Conservation (phyloP, 768 basidiomycete species). For the Leccinum disarticulatum region DNA sequence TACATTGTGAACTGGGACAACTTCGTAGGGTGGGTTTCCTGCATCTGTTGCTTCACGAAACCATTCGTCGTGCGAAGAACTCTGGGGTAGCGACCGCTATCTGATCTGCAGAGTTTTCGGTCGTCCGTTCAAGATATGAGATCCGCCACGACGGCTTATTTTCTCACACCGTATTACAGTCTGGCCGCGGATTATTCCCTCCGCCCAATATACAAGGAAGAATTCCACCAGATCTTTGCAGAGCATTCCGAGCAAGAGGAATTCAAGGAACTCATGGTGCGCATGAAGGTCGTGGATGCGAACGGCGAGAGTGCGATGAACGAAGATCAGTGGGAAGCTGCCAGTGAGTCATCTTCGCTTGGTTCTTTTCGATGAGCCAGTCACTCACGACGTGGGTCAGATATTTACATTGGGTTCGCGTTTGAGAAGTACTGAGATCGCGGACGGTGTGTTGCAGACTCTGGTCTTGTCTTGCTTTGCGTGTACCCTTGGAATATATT, state of each 20-base stretch:
- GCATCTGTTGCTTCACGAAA: background rate
- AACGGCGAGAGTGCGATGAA: conserved; percentile 91
- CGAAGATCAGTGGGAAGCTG: conserved; percentile 96
- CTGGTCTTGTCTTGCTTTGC: conserved; percentile 4
- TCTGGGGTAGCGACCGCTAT: background rate
- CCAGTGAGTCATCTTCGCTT: conserved; percentile 63
- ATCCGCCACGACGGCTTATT: background rate
- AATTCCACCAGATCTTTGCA: conserved; percentile 87
- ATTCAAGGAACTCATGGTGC: conserved; percentile 77
- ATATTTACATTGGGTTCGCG: conserved; percentile 92
- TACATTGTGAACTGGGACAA: conserved; percentile 96
- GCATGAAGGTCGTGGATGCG: conserved; percentile 89
- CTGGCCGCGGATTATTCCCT: conserved; percentile 83
- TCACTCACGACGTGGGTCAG: conserved; percentile 42
- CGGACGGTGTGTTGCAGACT: background rate
- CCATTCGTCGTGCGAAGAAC: background rate
- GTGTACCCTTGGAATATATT: conserved; percentile 1
- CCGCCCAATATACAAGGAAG: conserved; percentile 71
- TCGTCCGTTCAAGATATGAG: background rate
- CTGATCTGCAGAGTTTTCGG: background rate
- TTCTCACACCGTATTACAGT: conserved; percentile 41
- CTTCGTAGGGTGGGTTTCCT: conserved; percentile 68
- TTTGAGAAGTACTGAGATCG: conserved; percentile 64
- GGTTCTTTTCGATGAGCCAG: background rate
- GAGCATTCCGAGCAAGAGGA: conserved; percentile 80